These are phyloP conservation scores for Rosa persica DNA, from an alignment of 306 rosid species.

Conservation along the genomic window DNA sequence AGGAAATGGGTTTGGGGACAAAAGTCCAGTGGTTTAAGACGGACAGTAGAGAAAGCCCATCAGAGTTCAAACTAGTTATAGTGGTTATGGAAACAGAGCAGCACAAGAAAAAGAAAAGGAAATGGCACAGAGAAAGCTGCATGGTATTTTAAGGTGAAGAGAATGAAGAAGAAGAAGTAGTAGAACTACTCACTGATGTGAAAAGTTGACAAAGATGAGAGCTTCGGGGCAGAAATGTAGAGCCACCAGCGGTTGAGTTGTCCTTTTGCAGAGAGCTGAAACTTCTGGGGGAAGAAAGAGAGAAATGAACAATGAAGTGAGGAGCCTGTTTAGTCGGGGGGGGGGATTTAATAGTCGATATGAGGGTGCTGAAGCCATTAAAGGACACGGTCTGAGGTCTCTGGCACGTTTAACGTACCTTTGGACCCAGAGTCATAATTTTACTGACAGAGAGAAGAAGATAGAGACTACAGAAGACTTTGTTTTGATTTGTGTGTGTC, in stretches of 20 bases:
- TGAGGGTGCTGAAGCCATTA: background rate
- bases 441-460: background rate
- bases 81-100: conserved; percentile 27
- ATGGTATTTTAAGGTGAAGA: conserved; percentile 3
- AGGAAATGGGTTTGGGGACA: conserved; percentile 40
- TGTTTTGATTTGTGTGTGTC: background rate
- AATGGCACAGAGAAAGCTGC: conserved; percentile 29
- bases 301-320: background rate
- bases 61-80: conserved; percentile 48
- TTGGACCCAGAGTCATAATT: background rate
- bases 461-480: background rate
- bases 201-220: background rate
- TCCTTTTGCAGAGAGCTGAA: background rate
- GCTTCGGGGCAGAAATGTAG: background rate
- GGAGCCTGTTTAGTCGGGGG: background rate
- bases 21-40: conserved; percentile 51
- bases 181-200: conserved; percentile 18
- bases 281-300: background rate
- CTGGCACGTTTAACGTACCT: background rate
- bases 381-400: background rate
- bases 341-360: background rate
- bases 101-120: conserved; percentile 28
- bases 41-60: conserved; percentile 58
- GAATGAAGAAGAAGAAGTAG: background rate
- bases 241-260: background rate